Conservation (phyloP, 768 basidiomycete genomes). For the Auriculariales sp. region DNA sequence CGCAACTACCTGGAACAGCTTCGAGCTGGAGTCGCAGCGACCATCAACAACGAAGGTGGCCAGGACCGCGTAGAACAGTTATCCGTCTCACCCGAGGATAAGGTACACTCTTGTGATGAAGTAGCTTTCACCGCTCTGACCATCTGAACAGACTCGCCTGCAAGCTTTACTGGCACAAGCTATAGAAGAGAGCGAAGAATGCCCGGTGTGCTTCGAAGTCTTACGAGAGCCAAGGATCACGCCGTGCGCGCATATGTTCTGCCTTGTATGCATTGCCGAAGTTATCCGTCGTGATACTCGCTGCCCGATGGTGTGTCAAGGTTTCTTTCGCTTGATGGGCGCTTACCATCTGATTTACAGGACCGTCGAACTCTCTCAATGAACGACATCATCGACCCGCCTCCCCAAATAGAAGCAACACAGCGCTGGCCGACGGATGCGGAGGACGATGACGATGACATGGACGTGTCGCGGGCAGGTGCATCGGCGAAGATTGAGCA, state of each 20-base stretch:
- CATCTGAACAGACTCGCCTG: conserved; percentile 38
- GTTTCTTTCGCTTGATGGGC: neutral
- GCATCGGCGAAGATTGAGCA: conserved; percentile 82
- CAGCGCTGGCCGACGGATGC: conserved; percentile 23
- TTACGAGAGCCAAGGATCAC: conserved; percentile 59
- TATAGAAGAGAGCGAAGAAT: conserved; percentile 73
- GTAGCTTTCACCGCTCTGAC: conserved; percentile 36
- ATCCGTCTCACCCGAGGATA: neutral
- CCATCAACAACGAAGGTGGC: too few species aligned
- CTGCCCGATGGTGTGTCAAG: conserved; percentile 62
- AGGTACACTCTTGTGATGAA: neutral
- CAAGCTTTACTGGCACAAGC: conserved; percentile 45
- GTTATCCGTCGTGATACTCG: conserved; percentile 55
- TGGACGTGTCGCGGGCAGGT: conserved; percentile 26
- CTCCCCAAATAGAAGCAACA: conserved; percentile 54
- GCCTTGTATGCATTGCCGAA: conserved; percentile 56
- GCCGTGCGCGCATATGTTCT: conserved; percentile 57
- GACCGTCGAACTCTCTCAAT: conserved; percentile 51
- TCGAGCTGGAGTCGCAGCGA: conserved; percentile 21
- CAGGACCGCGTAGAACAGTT: neutral
- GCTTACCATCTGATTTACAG: conserved; percentile 20
- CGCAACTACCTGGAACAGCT: conserved; percentile 55
- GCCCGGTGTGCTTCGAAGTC: conserved; percentile 56
- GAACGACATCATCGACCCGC: conserved; percentile 45
- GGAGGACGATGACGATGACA: conserved; percentile 22